Evolutionary conservation across 768 basidiomycete species (phyloP), one percentile per base, ranked within the genome.

Genomic region (Omphalotus guepiniiformis): DNA sequence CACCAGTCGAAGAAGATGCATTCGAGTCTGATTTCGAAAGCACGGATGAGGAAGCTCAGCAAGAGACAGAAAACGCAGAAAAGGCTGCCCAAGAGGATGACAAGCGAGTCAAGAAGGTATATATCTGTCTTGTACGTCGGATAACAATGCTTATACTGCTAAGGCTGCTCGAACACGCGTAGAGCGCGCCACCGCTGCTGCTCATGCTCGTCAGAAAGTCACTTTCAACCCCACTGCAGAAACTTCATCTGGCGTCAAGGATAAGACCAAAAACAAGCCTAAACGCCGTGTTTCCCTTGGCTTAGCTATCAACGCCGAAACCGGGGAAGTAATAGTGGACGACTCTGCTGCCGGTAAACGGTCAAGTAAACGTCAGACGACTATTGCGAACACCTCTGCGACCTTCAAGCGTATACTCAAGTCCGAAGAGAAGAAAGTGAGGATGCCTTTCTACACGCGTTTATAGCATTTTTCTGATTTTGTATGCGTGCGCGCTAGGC

Each of bases 11-110:
- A 61, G 82, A 87, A 54, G 89, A 92, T 57, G 61, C 84, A 6
- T 88, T 90, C 50, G 88, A 76, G 53, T 88, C 85, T 8, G 90
- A 93, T 61, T 93, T 93, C 57, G 86, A 82, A 52, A 88, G 85
- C 53, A 92, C 90, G 0, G 90, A 92, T 49, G 88, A 88, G 34
- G 83, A 83, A 50, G 72, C 64, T 1, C 74, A 76, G n/a, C 74
- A 76, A 21, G 77, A 75, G 9, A 67, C 70, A 15, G 78, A 78
- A 4, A 72, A 67, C 4, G 83, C 70, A 1, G 88, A 91, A 56
- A 73, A 65, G 34, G 67, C 65, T n/a, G 68, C 76, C 3, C 63
- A 68, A 27, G 81, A 83, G 8, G 86, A 88, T 54, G 85, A 88
- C 45, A 74, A 66, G 49, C 69, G 67, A 15, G 43, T 34, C 9